These are phyloP conservation scores for Salvia rosmarinus DNA, from an alignment of 257 asterid genomes.

Conservation along the genomic window DNA sequence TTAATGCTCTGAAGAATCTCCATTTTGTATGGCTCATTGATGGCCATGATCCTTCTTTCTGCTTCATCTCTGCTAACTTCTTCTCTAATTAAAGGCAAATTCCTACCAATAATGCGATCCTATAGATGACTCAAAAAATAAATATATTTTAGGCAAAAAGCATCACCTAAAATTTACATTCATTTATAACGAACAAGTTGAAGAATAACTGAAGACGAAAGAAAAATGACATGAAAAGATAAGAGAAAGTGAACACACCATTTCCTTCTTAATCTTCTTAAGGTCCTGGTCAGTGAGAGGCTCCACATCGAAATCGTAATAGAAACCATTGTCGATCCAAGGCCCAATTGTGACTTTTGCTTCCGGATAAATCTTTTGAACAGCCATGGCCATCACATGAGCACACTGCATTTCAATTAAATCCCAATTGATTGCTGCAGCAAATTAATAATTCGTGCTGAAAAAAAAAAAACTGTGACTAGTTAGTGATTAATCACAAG, in stretches of 20 bases:
- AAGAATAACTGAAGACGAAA: too few species aligned
- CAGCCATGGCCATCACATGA: conserved; percentile 99
- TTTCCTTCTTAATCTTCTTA: conserved; percentile 92
- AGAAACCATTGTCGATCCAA: conserved; percentile 94
- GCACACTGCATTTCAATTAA: conserved; percentile 74
- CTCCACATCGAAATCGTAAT: conserved; percentile 93
- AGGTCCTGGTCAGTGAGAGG: conserved; percentile 90
- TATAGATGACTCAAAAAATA: conserved; percentile 58
- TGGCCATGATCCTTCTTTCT: conserved; percentile 66
- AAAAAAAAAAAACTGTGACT: too few species aligned
- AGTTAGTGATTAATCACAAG: background rate
- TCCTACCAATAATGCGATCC: conserved; percentile 86
- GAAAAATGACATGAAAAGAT: too few species aligned
- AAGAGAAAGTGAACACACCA: conserved; percentile 56
- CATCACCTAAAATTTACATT: too few species aligned
- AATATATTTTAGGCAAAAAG: too few species aligned
- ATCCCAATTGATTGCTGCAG: background rate
- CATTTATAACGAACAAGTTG: too few species aligned
- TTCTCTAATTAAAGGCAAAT: conserved; percentile 86
- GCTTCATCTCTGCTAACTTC: conserved; percentile 92
- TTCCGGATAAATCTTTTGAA: conserved; percentile 85
- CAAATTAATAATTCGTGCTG: background rate
- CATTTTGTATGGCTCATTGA: conserved; percentile 89
- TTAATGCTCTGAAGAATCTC: conserved; percentile 84
- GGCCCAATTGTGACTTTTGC: conserved; percentile 98